These are phyloP conservation scores for Pulveroboletus sp. DNA, from an alignment of 768 basidiomycete species.

Conservation along the genomic window DNA sequence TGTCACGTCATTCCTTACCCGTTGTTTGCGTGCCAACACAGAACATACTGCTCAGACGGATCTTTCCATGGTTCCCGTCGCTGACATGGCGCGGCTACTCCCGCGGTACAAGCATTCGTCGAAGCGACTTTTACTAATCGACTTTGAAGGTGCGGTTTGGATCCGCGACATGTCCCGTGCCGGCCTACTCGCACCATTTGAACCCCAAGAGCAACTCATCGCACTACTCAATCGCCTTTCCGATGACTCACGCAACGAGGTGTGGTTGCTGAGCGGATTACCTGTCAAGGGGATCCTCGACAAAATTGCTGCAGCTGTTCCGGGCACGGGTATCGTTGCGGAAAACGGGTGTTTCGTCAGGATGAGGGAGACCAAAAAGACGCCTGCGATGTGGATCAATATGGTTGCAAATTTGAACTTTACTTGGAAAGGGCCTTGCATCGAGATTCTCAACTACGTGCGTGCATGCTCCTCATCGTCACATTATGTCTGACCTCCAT, in stretches of 20 bases:
- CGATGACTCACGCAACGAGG: slow-evolving; percentile 64
- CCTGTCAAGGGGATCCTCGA: slow-evolving; percentile 61
- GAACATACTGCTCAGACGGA: slow-evolving; percentile 47
- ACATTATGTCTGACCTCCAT: not conserved
- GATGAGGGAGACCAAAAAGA: slow-evolving; percentile 35
- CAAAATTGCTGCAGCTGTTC: slow-evolving; percentile 52
- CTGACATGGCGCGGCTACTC: slow-evolving; percentile 49
- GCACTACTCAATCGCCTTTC: slow-evolving; percentile 52
- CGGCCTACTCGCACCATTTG: slow-evolving; percentile 39
- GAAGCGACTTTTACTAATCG: slow-evolving; percentile 64
- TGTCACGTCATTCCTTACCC: slow-evolving; percentile 71
- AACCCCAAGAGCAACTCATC: slow-evolving; percentile 37
- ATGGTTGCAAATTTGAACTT: slow-evolving; percentile 77
- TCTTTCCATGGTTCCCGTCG: slow-evolving; percentile 32
- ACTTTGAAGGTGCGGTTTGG: slow-evolving; percentile 83
- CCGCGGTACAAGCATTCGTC: slow-evolving; percentile 63
- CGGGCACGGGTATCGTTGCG: slow-evolving; percentile 75
- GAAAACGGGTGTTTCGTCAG: slow-evolving; percentile 88
- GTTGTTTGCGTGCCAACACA: slow-evolving; percentile 65
- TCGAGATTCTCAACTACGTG: slow-evolving; percentile 83
- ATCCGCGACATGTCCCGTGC: slow-evolving; percentile 47
- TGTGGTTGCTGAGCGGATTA: slow-evolving; percentile 79
- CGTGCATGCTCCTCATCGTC: slow-evolving; percentile 24
- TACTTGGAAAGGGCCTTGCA: slow-evolving; percentile 74
- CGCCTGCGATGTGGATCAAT: slow-evolving; percentile 58